Evolutionary conservation across 108 stramenopile genomes (phyloP), one percentile per base, ranked within the genome.

Genomic region (Aureococcus anophagefferens): DNA sequence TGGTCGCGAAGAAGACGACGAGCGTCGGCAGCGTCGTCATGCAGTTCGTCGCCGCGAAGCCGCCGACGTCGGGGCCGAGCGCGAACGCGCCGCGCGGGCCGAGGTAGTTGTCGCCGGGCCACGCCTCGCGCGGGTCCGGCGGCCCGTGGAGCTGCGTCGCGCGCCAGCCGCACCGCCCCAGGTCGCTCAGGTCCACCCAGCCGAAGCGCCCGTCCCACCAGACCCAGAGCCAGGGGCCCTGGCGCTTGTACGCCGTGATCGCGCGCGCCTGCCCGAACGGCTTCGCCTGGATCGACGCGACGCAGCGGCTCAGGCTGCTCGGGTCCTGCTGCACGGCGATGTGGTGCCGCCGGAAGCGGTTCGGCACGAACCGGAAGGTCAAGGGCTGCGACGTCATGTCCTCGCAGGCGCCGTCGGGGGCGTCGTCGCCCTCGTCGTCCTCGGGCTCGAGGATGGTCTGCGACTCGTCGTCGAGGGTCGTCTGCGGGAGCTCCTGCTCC

Each of bases 141-240:
- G n/a, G n/a, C n/a, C n/a, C n/a, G n/a, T n/a, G n/a, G 7, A 59
- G 63, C n/a, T 71, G 63, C 71, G 31, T 71, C 1, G 21, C 4
- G 7, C 51, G 1, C 51, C 51, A 59, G 7, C 51, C 14, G 3
- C 51, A 59, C 51, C 21, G 1, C 51, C 3, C 51, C 7, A 59
- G 1, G 17, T 11, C 25, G 1, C 7, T 25, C 7, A 11, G 1
- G 51, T 59, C 51, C 7, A 59, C 51, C 51, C 51, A 59, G 21
- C 51, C 51, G 25, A 59, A 59, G 21, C 51, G 17, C 4, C 51
- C 51, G 51, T 59, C 51, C 51, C 51, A 59, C 51, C 51, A 59
- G 51, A 59, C 25, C 51, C 51, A 59, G 51, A 59, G 14, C 51
- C 51, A 59, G 21, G 21, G 7, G 21, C 51, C 51, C 21, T 4